phyloP scores from a whole-genome alignment of 495 filamentous ascomycete species.

The Neurospora sp. region DNA sequence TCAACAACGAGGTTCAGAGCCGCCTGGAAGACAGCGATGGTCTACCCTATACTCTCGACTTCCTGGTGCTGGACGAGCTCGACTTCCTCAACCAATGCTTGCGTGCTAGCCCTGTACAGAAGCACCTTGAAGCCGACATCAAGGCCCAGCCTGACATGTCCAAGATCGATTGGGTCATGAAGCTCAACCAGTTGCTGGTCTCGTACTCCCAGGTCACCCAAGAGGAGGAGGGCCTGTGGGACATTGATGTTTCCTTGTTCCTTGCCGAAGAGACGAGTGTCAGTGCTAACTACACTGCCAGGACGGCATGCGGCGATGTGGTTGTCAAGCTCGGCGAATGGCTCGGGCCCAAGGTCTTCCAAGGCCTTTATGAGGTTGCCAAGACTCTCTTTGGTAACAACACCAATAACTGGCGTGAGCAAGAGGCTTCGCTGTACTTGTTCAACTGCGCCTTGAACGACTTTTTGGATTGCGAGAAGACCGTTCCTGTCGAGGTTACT shows the following conservation, averaged over 20 bases:
- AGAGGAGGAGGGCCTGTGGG: slow-evolving; percentile 92
- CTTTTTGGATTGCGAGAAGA: slow-evolving; percentile 61
- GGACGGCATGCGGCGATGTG: slow-evolving; percentile 83
- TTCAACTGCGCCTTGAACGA: slow-evolving; percentile 74
- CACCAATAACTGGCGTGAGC: slow-evolving; percentile 42
- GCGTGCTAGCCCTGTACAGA: slow-evolving; percentile 71
- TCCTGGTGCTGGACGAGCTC: slow-evolving; percentile 82
- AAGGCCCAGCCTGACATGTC: slow-evolving; percentile 43
- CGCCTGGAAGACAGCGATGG: slow-evolving; percentile 83
- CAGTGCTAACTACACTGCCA: slow-evolving; percentile 91
- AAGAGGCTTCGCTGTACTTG: slow-evolving; percentile 75
- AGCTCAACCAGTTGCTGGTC: slow-evolving; percentile 71
- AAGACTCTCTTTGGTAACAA: slow-evolving; percentile 52
- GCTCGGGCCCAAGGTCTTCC: slow-evolving; percentile 57
- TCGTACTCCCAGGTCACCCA: slow-evolving; percentile 84
- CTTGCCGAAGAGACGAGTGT: slow-evolving; percentile 90
- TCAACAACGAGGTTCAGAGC: slow-evolving; percentile 73
- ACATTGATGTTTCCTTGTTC: slow-evolving; percentile 91
- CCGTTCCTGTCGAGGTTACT: slow-evolving; percentile 54
- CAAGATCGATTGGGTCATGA: slow-evolving; percentile 62
- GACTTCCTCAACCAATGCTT: slow-evolving; percentile 86
- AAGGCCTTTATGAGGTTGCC: slow-evolving; percentile 63
- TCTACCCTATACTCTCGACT: slow-evolving; percentile 91
- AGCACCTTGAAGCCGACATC: slow-evolving; percentile 69
- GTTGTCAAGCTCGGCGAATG: slow-evolving; percentile 91